These are phyloP conservation scores for Hyphopichia fennica DNA, from an alignment of 1,139 yeast genomes.

Conservation along the genomic window DNA sequence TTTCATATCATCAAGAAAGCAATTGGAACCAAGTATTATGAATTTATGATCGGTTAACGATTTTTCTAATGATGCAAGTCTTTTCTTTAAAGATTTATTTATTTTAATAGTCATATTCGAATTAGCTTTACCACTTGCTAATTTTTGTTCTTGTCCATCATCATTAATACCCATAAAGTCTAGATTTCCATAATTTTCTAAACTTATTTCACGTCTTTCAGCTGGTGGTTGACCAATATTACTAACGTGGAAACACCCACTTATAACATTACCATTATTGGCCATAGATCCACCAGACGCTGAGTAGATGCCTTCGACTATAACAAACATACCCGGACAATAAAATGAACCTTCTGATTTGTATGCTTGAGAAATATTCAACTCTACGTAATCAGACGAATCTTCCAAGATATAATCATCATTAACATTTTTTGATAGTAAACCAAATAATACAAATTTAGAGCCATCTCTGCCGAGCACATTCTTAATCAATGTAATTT, in stretches of 20 bases:
- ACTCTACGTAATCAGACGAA: conserved; percentile 70
- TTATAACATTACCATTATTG: conserved; percentile 30
- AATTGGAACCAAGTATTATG: conserved; percentile 71
- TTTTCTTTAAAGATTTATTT: conserved; percentile 57
- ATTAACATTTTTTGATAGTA: conserved; percentile 59
- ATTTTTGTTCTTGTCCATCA: conserved; percentile 17
- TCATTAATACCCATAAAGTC: conserved; percentile 72
- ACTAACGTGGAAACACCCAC: conserved; percentile 67
- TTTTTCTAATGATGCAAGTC: conserved; percentile 57
- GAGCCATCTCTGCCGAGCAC: conserved; percentile 81
- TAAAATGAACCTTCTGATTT: conserved; percentile 71
- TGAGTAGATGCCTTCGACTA: conserved; percentile 84
- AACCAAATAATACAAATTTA: conserved; percentile 75
- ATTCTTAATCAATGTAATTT: conserved; percentile 77
- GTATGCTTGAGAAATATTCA: conserved; percentile 64
- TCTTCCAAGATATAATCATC: conserved; percentile 83
- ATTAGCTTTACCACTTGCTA: conserved; percentile 29
- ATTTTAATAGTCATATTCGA: conserved; percentile 44
- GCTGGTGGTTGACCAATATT: conserved; percentile 87
- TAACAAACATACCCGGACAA: conserved; percentile 74
- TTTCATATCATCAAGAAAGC: conserved; percentile 60
- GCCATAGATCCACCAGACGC: conserved; percentile 51
- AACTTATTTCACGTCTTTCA: conserved; percentile 65
- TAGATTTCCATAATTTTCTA: conserved; percentile 73
- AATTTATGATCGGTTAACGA: conserved; percentile 56